Conservation (phyloP, 1,139 yeast species). For the Meyerozyma sp. region DNA sequence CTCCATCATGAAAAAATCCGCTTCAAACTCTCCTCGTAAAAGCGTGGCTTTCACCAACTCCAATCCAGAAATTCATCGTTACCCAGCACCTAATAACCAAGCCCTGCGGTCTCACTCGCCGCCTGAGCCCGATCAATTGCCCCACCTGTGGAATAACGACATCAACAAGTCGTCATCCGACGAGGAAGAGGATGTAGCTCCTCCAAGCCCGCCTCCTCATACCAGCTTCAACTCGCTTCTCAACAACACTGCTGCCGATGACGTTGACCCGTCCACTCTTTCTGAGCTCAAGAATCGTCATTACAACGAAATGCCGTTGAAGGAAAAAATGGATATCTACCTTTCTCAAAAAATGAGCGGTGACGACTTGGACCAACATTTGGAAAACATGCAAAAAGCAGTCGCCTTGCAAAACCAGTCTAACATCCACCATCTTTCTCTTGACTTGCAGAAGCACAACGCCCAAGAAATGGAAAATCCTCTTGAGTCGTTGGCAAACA, state of each 20-base stretch:
- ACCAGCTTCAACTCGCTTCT: conserved; percentile 13
- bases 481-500: conserved; percentile 25
- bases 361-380: conserved; percentile 33
- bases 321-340: conserved; percentile 35
- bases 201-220: conserved; percentile 33
- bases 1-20: conserved; percentile 35
- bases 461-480: conserved; percentile 26
- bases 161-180: conserved; percentile 9
- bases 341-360: conserved; percentile 15
- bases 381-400: conserved; percentile 26
- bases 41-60: conserved; percentile 33
- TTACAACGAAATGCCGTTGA: conserved; percentile 28
- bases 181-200: conserved; percentile 19
- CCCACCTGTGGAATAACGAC: conserved; percentile 4
- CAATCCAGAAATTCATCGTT: conserved; percentile 34
- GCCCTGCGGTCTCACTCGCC: conserved; percentile 3
- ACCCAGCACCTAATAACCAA: conserved; percentile 13
- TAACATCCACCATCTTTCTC: conserved; percentile 34
- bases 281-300: conserved; percentile 19
- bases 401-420: conserved; percentile 22
- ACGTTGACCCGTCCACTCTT: conserved; percentile 17
- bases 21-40: conserved; percentile 31
- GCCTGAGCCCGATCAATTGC: conserved; percentile 1
- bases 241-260: conserved; percentile 11
- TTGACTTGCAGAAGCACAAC: conserved; percentile 24